phyloP scores from a whole-genome alignment of 108 stramenopile genomes.

The Fragilaria crotonensis region DNA sequence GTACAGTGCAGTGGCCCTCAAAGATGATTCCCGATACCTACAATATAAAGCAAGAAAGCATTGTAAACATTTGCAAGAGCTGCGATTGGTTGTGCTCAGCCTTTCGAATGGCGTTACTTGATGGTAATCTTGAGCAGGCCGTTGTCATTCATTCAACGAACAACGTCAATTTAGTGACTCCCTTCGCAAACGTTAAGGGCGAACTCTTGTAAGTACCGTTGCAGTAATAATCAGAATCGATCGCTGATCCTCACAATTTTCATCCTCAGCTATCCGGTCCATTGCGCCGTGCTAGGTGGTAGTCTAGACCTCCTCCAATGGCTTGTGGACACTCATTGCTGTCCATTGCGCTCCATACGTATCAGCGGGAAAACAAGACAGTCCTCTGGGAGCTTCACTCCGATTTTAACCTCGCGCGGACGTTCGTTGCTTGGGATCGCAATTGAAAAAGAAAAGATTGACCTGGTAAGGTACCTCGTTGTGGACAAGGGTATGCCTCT shows the following conservation, averaged over 20 bases:
- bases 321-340: conserved; percentile 54
- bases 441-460: conserved; percentile 48
- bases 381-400: conserved; percentile 25
- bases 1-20: conserved; percentile 37
- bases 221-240: no score
- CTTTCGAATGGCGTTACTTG: conserved; percentile 49
- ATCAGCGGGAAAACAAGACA: conserved; percentile 21
- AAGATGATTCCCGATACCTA: conserved; percentile 58
- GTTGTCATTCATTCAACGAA: conserved; percentile 44
- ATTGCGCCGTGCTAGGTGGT: conserved; percentile 50
- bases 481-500: conserved; percentile 59
- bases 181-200: conserved; percentile 52
- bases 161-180: conserved; percentile 38
- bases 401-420: conserved; percentile 62
- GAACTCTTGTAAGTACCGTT: conserved; percentile 48
- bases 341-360: conserved; percentile 46
- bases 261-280: conserved; percentile 30
- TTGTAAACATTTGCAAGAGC: conserved; percentile 39
- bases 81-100: conserved; percentile 50
- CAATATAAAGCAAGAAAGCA: conserved; percentile 39
- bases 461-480: conserved; percentile 66
- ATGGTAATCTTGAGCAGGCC: conserved; percentile 44
- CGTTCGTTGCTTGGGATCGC: conserved; percentile 60
- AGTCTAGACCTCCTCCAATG: conserved; percentile 42
- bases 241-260: neutral